These are phyloP conservation scores for Vitis amurensis DNA, from an alignment of 164 flowering plant genomes.

Conservation along the genomic window DNA sequence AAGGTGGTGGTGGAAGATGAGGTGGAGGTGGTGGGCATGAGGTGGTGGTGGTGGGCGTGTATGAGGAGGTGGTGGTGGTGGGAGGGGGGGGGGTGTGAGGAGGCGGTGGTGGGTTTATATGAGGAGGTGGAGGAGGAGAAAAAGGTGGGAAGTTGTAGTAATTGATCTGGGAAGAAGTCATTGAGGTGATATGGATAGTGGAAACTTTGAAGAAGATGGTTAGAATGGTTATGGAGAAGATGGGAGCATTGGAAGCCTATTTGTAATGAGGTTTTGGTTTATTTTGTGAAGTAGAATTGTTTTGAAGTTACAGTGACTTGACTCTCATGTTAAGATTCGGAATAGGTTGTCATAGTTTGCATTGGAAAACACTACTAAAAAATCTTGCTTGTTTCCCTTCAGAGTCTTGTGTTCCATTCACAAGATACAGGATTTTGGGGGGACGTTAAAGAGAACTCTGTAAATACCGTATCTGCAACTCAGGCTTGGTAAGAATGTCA, in stretches of 20 bases:
- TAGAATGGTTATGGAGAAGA: background rate
- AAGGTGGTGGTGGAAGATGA: conserved; percentile 14
- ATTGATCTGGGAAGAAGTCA: conserved; percentile 17
- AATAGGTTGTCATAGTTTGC: conserved; percentile 27
- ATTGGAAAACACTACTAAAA: conserved; percentile 43
- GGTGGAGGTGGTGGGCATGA: conserved; percentile 24
- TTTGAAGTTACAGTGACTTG: conserved; percentile 31
- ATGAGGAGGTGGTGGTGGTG: conserved; percentile 10
- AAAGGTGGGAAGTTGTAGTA: conserved; percentile 20
- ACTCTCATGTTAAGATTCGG: conserved; percentile 36
- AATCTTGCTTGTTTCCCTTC: conserved; percentile 5
- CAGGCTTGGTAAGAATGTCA: no score
- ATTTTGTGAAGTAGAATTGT: background rate
- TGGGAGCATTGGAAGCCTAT: conserved; percentile 9
- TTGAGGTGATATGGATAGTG: background rate
- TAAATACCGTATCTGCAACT: no score
- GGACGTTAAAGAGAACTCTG: no score
- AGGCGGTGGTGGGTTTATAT: conserved; percentile 12
- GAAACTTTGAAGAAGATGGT: background rate
- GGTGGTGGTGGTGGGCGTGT: conserved; percentile 16
- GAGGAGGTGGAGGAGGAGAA: conserved; percentile 10
- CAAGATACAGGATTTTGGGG: background rate
- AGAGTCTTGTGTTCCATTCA: background rate
- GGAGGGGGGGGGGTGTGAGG: background rate
- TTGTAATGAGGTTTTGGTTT: conserved; percentile 13